These are phyloP conservation scores for Pseudocercospora fuligena DNA, from an alignment of 2,329 filamentous ascomycete genomes.

Conservation along the genomic window DNA sequence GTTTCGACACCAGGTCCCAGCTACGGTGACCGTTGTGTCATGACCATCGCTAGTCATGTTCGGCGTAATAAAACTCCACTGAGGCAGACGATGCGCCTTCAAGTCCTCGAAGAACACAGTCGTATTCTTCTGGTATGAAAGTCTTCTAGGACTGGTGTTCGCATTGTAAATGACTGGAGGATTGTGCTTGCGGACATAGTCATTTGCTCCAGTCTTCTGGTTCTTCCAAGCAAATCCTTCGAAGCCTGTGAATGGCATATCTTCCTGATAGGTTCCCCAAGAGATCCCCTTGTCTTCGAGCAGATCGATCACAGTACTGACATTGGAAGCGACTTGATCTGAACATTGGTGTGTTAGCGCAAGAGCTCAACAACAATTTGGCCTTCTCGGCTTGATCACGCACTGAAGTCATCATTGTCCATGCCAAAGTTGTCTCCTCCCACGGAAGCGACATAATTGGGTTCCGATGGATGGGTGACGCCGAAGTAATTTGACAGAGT, in stretches of 20 bases:
- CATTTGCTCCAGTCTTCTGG: slow-evolving; percentile 67
- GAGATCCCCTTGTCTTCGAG: slow-evolving; percentile 49
- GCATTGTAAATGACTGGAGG: slow-evolving; percentile 67
- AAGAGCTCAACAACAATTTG: slow-evolving; percentile 44
- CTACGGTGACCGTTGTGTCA: slow-evolving; percentile 71
- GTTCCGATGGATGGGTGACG: slow-evolving; percentile 61
- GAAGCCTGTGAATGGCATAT: slow-evolving; percentile 76
- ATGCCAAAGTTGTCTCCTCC: slow-evolving; percentile 74
- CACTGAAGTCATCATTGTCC: slow-evolving; percentile 55
- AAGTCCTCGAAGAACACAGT: slow-evolving; percentile 72
- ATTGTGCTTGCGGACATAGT: slow-evolving; percentile 79
- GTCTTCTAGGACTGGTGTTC: slow-evolving; percentile 62
- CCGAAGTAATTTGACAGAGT: slow-evolving; percentile 61
- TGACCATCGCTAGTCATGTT: slow-evolving; percentile 80
- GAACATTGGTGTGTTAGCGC: not conserved
- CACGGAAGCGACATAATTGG: slow-evolving; percentile 73
- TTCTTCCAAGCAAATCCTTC: slow-evolving; percentile 68
- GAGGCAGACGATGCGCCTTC: slow-evolving; percentile 65
- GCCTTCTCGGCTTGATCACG: slow-evolving; percentile 74
- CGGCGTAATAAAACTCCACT: slow-evolving; percentile 73
- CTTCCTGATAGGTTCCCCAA: slow-evolving; percentile 73
- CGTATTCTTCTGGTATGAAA: slow-evolving; percentile 75
- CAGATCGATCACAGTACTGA: slow-evolving; percentile 48
- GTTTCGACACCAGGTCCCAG: slow-evolving; percentile 68
- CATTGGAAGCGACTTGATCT: slow-evolving; percentile 46